Conservation (phyloP, 169 alveolate genomes). For the Plasmodium relictum region DNA sequence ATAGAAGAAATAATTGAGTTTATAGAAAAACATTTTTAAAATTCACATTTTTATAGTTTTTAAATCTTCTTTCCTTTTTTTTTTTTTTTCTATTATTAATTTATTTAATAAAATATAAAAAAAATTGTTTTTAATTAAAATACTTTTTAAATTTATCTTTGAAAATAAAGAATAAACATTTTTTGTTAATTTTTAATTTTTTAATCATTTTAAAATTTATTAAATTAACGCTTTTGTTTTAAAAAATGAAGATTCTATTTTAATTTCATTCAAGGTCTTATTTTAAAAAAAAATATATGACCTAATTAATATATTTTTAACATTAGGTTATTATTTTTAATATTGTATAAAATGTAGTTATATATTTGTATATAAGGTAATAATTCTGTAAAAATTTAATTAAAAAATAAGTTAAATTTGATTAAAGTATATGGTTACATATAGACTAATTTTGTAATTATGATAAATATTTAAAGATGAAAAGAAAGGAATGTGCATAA, state of each 20-base stretch:
- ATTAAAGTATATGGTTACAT: too few species aligned
- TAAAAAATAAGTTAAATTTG: too few species aligned
- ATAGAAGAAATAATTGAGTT: conserved; percentile 49
- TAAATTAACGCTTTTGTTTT: neutral
- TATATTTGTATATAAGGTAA: too few species aligned
- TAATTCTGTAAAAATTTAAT: too few species aligned
- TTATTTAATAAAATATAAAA: neutral
- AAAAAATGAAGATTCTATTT: neutral
- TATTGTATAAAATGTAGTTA: too few species aligned
- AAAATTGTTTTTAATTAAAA: neutral
- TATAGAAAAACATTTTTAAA: conserved; percentile 34
- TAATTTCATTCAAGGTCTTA: neutral
- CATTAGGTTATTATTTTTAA: too few species aligned
- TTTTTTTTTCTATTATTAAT: neutral
- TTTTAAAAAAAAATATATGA: too few species aligned
- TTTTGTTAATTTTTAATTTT: conserved; percentile 2
- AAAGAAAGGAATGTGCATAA: too few species aligned
- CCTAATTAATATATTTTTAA: too few species aligned
- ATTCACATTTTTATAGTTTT: neutral
- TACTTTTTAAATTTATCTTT: conserved; percentile 1
- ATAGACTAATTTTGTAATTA: too few species aligned
- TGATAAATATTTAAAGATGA: too few species aligned
- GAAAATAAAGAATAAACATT: conserved; percentile 1
- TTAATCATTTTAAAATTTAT: conserved; percentile 13
- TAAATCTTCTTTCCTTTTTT: conserved; percentile 1